These are phyloP conservation scores for Pestalotiopsis sp. DNA, from an alignment of 2,329 filamentous ascomycete species.

Conservation along the genomic window DNA sequence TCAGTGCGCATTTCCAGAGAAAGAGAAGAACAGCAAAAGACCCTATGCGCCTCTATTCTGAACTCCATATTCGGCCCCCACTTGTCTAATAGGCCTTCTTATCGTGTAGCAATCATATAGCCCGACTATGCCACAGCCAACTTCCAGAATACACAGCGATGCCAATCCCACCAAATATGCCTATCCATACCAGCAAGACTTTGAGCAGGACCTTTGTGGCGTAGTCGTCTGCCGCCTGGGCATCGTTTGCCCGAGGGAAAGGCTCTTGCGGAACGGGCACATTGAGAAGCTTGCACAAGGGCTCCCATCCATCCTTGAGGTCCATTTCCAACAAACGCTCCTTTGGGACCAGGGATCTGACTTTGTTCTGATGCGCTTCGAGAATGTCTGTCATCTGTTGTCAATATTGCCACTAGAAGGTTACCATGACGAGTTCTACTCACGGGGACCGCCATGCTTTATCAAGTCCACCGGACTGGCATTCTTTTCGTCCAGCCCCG, in stretches of 20 bases:
- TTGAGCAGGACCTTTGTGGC: not conserved
- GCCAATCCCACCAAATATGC: not conserved
- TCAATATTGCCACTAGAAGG: not conserved
- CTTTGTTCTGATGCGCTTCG: constrained; percentile 15
- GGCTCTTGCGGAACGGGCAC: constrained; percentile 25
- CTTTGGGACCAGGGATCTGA: constrained; percentile 21
- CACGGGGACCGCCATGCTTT: constrained; percentile 20
- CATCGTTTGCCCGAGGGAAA: constrained; percentile 29
- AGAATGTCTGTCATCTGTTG: not conserved
- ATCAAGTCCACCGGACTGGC: constrained; percentile 18
- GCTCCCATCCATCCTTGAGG: constrained; percentile 27
- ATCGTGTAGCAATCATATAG: not conserved
- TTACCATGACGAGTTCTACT: not conserved
- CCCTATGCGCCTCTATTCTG: too few species aligned
- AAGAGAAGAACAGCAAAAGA: too few species aligned
- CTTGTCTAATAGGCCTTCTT: not conserved
- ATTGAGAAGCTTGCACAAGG: constrained; percentile 25
- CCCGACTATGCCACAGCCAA: not conserved
- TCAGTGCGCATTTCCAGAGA: too few species aligned
- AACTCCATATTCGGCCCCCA: not conserved
- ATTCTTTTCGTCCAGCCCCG: constrained; percentile 18
- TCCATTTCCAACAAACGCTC: constrained; percentile 26
- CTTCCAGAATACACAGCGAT: not conserved
- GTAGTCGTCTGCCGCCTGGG: constrained; percentile 20
- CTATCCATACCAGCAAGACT: constrained; percentile 1